Evolutionary conservation across 2,329 filamentous ascomycete genomes (phyloP), one percentile per base, ranked within the genome.

Genomic region (Aspergillus sp.): DNA sequence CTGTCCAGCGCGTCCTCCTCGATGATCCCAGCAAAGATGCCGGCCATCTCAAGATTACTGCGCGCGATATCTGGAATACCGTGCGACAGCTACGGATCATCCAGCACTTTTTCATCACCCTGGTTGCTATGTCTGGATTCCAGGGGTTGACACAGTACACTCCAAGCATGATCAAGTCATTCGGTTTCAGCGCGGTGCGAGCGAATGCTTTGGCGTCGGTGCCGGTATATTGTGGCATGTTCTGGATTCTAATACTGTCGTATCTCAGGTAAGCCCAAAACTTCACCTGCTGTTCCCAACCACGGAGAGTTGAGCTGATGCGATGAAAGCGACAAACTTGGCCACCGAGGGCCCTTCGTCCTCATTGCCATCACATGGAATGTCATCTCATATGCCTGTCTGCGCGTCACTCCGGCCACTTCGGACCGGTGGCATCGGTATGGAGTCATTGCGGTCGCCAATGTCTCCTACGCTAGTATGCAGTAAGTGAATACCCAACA

Each of bases 141-240:
- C 80, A 17, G 74, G 82, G 63, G 63, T 76, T 67, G 75, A 76
- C 81, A 53, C 81, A 82, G 4, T 84, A 85, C 59, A 77, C 80
- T 0, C 83, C 83, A 0, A 78, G 78, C 5, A 80, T 86, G 47
- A 80, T 85, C 56, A 77, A 72, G 49, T 76, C 75, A 11, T 80
- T 85, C 47, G 83, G 83, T 0, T 85, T 83, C 59, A 69, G 66
- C 4, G 65, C 69, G 0, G 75, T 85, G 3, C 71, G 67, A 0
- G 78, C 78, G 47, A 85, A 86, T 56, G 83, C 83, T 0, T 69
- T 85, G 62, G 78, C 82, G 0, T 80, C 82, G 0, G 81, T 86
- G 9, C 81, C 82, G 0, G 64, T 71, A 3, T 73, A 68, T 44
- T 66, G 63, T 22, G 59, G 65, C n/a, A 69, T 70, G 41, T 24